phyloP scores from a whole-genome alignment of 1,139 yeast species.

The Blastobotrys elegans region DNA sequence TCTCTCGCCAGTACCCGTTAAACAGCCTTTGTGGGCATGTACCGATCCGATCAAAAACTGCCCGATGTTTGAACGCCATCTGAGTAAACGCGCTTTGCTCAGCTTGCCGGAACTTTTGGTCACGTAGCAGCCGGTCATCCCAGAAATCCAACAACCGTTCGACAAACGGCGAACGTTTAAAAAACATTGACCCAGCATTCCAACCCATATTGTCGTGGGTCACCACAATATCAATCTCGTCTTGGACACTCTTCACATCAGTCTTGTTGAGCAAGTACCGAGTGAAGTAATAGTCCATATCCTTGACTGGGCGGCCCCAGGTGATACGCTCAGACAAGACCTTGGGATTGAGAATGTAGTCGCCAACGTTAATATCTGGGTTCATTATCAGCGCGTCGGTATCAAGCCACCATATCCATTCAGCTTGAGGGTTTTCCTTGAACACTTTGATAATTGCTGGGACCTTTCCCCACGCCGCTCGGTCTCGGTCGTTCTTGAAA shows the following conservation, averaged over 20 bases:
- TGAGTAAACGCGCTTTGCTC: conserved; percentile 3
- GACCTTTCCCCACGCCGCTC: conserved; percentile 31
- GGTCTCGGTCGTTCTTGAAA: conserved; percentile 17
- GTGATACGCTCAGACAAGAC: conserved; percentile 26
- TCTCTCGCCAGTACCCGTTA: conserved; percentile 2
- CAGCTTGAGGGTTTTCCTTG: conserved; percentile 28
- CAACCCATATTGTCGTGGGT: conserved; percentile 31
- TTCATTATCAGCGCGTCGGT: conserved; percentile 33
- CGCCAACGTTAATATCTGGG: conserved; percentile 28
- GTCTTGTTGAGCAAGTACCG: conserved; percentile 20
- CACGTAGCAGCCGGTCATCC: conserved; percentile 11
- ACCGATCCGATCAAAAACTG: neutral
- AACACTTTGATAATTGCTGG: conserved; percentile 32
- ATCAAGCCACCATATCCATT: conserved; percentile 37
- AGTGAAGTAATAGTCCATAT: conserved; percentile 20
- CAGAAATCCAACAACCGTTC: conserved; percentile 19
- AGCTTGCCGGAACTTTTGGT: neutral
- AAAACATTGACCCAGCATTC: conserved; percentile 36
- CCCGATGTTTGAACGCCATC: neutral
- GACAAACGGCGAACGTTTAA: conserved; percentile 28
- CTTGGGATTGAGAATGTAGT: conserved; percentile 29
- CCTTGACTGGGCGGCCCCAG: conserved; percentile 23
- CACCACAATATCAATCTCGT: conserved; percentile 26
- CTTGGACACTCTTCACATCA: conserved; percentile 16
- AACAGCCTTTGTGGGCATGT: conserved; percentile 6